These are phyloP conservation scores for Diaporthe caulivora DNA, from an alignment of 2,329 filamentous ascomycete genomes.

Conservation along the genomic window DNA sequence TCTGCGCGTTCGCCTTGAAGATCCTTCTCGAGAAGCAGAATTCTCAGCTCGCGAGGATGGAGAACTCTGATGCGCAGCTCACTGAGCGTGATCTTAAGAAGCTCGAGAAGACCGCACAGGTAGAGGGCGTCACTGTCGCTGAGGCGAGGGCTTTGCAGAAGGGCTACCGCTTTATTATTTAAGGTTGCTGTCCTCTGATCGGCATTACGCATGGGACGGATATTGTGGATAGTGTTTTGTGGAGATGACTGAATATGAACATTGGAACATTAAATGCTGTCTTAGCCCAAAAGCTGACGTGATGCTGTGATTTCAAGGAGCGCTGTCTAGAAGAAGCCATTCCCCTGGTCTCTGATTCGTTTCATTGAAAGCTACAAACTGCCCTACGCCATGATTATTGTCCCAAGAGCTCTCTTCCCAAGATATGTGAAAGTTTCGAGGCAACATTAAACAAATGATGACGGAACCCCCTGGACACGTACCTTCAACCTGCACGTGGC, in stretches of 20 bases:
- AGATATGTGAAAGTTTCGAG: background rate
- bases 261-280: background rate
- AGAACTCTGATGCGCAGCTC: constrained; percentile 59
- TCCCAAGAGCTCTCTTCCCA: too few relatives aligned
- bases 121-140: constrained; percentile 63
- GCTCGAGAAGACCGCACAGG: constrained; percentile 62
- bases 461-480: background rate
- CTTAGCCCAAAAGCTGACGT: background rate
- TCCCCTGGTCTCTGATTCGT: too few relatives aligned
- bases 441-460: background rate
- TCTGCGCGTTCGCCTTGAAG: constrained; percentile 53
- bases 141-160: constrained; percentile 64
- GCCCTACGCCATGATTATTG: too few relatives aligned
- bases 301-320: too few relatives aligned
- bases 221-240: background rate
- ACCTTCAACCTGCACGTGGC: too few relatives aligned
- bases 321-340: too few relatives aligned
- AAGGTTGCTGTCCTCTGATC: background rate
- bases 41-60: constrained; percentile 61
- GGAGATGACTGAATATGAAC: background rate
- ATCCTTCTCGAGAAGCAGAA: constrained; percentile 55
- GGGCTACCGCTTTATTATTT: constrained; percentile 66
- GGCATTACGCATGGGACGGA: background rate
- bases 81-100: constrained; percentile 59
- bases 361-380: background rate